phyloP scores from a whole-genome alignment of 2,329 filamentous ascomycete genomes.

The Trichoderma breve region DNA sequence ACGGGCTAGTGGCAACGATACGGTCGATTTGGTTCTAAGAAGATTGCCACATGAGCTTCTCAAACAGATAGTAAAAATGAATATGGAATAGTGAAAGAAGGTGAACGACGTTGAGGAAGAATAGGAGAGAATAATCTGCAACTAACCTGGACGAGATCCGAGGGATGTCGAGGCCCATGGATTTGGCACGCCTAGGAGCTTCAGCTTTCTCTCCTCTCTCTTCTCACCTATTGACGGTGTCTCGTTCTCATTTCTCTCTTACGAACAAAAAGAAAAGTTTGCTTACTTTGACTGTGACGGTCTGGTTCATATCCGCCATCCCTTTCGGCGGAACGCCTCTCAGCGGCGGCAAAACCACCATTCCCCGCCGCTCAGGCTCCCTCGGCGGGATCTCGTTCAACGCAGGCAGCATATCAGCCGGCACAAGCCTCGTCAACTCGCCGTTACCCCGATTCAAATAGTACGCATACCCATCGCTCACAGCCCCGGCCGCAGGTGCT shows the following conservation, averaged over 20 bases:
- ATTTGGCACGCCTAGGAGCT: conserved; percentile 27
- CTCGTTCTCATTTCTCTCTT: neutral
- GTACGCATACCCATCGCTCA: conserved; percentile 42
- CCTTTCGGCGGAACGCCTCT: conserved; percentile 38
- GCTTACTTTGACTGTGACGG: conserved; percentile 42
- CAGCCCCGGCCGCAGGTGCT: neutral
- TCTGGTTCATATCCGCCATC: conserved; percentile 38
- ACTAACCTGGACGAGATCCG: conserved; percentile 36
- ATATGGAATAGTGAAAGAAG: no score
- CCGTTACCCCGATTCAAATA: conserved; percentile 55
- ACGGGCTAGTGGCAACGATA: conserved; percentile 34
- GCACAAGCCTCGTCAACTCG: conserved; percentile 52
- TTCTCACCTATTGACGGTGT: neutral
- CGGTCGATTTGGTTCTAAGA: conserved; percentile 36
- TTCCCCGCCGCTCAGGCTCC: conserved; percentile 40
- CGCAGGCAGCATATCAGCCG: conserved; percentile 52
- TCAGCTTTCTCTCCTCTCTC: conserved; percentile 29
- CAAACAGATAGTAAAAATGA: neutral
- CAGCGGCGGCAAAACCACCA: conserved; percentile 49
- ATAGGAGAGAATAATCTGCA: neutral
- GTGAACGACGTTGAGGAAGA: conserved; percentile 22
- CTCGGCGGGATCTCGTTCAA: conserved; percentile 43
- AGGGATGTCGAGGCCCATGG: conserved; percentile 23
- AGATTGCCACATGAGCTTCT: neutral
- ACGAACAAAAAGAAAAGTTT: neutral